Evolutionary conservation across 805 yeast species (phyloP), one percentile per base, ranked within the genome.

Genomic region (Saccharomycopsis fibuligera): DNA sequence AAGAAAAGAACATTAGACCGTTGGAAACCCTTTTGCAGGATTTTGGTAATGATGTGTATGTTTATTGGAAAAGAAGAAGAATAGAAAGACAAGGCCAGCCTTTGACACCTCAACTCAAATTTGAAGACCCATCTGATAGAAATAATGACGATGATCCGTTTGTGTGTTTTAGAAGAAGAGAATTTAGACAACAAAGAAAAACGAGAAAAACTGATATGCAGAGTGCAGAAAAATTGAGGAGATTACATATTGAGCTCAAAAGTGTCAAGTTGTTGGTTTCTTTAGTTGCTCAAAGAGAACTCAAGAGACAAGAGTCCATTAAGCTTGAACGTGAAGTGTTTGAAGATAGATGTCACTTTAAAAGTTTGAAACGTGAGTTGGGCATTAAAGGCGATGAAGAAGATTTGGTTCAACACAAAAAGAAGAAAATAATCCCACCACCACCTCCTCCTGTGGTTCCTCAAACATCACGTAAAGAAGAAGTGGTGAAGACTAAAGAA

Each of bases 121-220:
- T 86, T 62, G 97, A 90, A 67, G 90, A 86, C 57, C 86, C 86
- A 22, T 78, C 78, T 48, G 93, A 87, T 51, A 89, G 89, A 60
- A 97, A 90, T 59, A 49, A 43, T 27, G 97, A 90, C 59, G 78
- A 76, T 51, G 97, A 93, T 64, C 98, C 99, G 1, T 93, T 93
- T 64, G 83, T 88, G 36, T 88, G 97, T 68, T 93, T 93, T 72
- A 78, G 99, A 60, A 81, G 96, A 57, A 83, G 99, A 64, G 98
- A 90, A 61, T 83, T 88, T 56, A 79, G 99, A 56, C 97, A 86
- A 62, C 93, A 95, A 27, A 83, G 99, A 64, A 93, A 93, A 64
- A 93, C 99, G 0, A 79, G 99, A 64, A 79, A 98, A 55, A 86
- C 96, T 0, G 99, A 93, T 68, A 77, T 86, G 30, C 86, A 88